Conservation (phyloP, 345 rosid species). For the Euphorbia lathyris region DNA sequence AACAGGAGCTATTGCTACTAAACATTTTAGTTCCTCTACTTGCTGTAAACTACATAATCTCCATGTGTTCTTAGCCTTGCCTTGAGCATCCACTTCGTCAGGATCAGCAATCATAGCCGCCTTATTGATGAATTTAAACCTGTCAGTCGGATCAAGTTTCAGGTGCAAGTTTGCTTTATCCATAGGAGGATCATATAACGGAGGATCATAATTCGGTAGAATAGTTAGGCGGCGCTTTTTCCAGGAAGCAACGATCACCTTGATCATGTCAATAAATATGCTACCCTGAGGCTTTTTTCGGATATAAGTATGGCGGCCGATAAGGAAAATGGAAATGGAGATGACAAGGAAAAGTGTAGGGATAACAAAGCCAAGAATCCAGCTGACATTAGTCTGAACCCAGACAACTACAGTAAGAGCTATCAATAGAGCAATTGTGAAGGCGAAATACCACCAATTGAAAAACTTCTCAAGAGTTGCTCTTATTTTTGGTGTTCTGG, state of each 20-base stretch:
- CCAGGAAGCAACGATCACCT: slow-evolving; percentile 45
- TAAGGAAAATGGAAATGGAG: slow-evolving; percentile 49
- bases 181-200: slow-evolving; percentile 42
- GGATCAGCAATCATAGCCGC: slow-evolving; percentile 45
- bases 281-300: slow-evolving; percentile 52
- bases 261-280: slow-evolving; percentile 46
- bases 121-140: slow-evolving; percentile 51
- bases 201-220: not conserved
- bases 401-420: slow-evolving; percentile 65
- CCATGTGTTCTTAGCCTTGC: slow-evolving; percentile 47
- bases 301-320: slow-evolving; percentile 47
- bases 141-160: slow-evolving; percentile 32
- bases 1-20: slow-evolving; percentile 48
- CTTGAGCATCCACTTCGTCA: slow-evolving; percentile 44
- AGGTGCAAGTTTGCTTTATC: slow-evolving; percentile 6
- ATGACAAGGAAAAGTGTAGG: slow-evolving; percentile 55
- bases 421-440: slow-evolving; percentile 50
- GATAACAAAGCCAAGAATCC: slow-evolving; percentile 56
- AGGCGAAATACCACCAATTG: slow-evolving; percentile 84
- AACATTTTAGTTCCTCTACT: slow-evolving; percentile 56
- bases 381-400: slow-evolving; percentile 60
- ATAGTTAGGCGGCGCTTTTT: slow-evolving; percentile 28
- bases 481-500: slow-evolving; percentile 45
- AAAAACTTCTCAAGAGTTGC: slow-evolving; percentile 60
- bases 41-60: slow-evolving; percentile 56